Conservation (phyloP, 2,329 filamentous ascomycete genomes). For the Calycina herbarum region DNA sequence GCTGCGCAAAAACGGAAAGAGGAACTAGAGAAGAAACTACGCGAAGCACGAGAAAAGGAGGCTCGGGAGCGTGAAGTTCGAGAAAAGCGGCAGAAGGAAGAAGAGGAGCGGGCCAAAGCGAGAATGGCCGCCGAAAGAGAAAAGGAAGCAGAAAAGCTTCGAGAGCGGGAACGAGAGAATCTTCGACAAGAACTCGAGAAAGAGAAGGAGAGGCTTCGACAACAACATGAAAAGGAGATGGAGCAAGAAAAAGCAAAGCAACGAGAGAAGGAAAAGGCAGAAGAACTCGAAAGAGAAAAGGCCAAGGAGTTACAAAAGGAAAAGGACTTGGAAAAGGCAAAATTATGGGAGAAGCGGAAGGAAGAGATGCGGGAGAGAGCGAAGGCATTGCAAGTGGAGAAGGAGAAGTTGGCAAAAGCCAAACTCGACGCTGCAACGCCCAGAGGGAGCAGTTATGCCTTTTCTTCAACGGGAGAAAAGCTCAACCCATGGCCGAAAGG, state of each 20-base stretch:
- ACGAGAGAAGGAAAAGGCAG: constrained; percentile 35
- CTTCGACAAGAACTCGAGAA: constrained; percentile 38
- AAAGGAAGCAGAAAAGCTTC: constrained; percentile 9
- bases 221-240: constrained; percentile 39
- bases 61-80: constrained; percentile 39
- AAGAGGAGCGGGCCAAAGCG: constrained; percentile 26
- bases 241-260: constrained; percentile 29
- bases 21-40: constrained; percentile 45
- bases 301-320: constrained; percentile 29
- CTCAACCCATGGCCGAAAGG: constrained; percentile 70
- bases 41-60: constrained; percentile 57
- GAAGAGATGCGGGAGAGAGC: constrained; percentile 31
- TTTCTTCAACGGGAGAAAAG: constrained; percentile 65
- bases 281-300: constrained; percentile 33
- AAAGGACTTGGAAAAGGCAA: constrained; percentile 36
- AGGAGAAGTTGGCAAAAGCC: constrained; percentile 20
- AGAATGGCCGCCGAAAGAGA: constrained; percentile 8
- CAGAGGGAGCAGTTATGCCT: constrained; percentile 54
- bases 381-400: constrained; percentile 18
- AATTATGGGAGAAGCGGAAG: constrained; percentile 23
- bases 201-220: constrained; percentile 46
- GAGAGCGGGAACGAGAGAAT: constrained; percentile 1
- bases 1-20: constrained; percentile 33
- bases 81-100: constrained; percentile 13
- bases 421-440: constrained; percentile 32